phyloP scores from a whole-genome alignment of 2,329 filamentous ascomycete genomes.

The Metarhizium album region DNA sequence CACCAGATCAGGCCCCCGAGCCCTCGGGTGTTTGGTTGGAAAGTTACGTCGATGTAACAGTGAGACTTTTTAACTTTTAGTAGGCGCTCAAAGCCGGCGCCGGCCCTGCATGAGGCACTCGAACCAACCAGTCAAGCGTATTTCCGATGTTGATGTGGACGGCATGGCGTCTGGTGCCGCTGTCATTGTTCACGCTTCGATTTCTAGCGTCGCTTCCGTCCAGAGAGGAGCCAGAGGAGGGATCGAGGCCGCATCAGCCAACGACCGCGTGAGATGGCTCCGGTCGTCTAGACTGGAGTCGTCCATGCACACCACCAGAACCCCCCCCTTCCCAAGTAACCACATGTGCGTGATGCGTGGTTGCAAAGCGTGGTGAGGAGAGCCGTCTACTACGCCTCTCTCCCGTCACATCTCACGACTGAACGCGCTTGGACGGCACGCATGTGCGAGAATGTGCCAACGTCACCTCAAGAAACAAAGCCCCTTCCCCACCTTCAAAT shows the following conservation, averaged over 20 bases:
- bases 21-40: slow-evolving; percentile 2
- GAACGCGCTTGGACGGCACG: neutral
- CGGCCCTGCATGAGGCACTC: neutral
- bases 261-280: neutral
- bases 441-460: neutral
- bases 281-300: neutral
- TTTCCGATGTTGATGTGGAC: neutral
- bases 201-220: neutral
- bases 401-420: neutral
- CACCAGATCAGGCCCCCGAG: neutral
- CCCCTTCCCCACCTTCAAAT: neutral
- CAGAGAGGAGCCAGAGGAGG: neutral
- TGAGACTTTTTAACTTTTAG: slow-evolving; percentile 5
- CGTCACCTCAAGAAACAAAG: neutral
- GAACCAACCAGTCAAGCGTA: slow-evolving; percentile 1
- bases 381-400: no score
- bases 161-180: neutral
- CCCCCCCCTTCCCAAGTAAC: neutral
- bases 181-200: slow-evolving; percentile 1
- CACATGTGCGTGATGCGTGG: neutral
- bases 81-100: neutral
- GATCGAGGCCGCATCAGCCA: neutral
- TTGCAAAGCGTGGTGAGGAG: neutral
- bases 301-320: neutral
- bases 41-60: slow-evolving; percentile 9